phyloP scores from a whole-genome alignment of 257 asterid genomes.

The Echites panduratus region DNA sequence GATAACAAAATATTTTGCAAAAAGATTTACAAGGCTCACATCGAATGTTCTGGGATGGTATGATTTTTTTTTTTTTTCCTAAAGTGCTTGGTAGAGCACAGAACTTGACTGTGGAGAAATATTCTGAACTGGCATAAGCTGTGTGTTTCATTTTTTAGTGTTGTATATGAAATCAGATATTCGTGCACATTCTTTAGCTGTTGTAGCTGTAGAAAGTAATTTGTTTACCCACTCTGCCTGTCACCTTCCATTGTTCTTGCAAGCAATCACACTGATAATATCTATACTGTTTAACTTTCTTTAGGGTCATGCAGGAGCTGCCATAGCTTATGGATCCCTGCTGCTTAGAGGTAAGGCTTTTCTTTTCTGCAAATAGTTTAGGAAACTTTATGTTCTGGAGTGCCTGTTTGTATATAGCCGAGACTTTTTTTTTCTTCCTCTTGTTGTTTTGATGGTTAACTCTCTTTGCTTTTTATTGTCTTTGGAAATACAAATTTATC shows the following conservation, averaged over 20 bases:
- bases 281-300: slow-evolving; percentile 18
- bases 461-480: neutral
- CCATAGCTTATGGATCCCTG: slow-evolving; percentile 88
- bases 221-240: neutral
- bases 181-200: neutral
- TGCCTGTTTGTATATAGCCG: neutral
- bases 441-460: neutral
- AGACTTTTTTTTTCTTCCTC: neutral
- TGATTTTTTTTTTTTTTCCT: neutral
- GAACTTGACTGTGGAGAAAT: neutral
- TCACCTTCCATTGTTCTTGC: neutral
- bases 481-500: neutral
- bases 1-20: slow-evolving; percentile 1
- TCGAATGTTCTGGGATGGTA: neutral
- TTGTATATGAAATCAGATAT: neutral
- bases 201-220: neutral
- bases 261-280: slow-evolving; percentile 7
- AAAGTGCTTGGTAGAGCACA: neutral
- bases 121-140: neutral
- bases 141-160: neutral
- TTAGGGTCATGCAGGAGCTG: slow-evolving; percentile 91
- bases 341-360: slow-evolving; percentile 58
- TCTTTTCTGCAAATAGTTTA: neutral
- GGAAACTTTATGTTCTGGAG: neutral
- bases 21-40: neutral